Percentiles rank a stretch among this genome's conserved stretches.
phyloP scores from a whole-genome alignment of 2,329 filamentous ascomycete genomes.

The Pestalotiopsis sp. region DNA sequence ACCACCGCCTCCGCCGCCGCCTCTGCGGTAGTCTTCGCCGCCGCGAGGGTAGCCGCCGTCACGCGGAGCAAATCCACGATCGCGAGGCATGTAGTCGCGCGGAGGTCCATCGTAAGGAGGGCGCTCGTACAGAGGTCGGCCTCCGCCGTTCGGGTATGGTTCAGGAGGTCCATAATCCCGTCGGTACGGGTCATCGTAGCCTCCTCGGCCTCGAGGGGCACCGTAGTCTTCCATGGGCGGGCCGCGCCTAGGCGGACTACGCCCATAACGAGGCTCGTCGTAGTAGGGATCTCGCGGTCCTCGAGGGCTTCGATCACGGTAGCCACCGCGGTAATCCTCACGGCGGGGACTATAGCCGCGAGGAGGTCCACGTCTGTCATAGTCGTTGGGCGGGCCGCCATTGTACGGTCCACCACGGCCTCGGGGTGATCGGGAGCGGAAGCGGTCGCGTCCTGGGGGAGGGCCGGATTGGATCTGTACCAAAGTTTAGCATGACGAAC shows the following conservation, averaged over 20 bases:
- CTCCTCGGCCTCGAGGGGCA: conserved; percentile 65
- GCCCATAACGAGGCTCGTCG: conserved; percentile 73
- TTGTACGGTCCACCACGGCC: conserved; percentile 67
- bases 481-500: conserved; percentile 14
- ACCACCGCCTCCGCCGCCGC: conserved; percentile 23
- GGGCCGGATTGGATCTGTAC: conserved; percentile 78
- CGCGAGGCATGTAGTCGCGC: conserved; percentile 48
- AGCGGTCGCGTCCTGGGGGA: conserved; percentile 67
- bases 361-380: conserved; percentile 72
- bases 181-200: conserved; percentile 79
- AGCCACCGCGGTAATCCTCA: conserved; percentile 66
- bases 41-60: conserved; percentile 28
- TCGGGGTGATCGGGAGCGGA: conserved; percentile 77
- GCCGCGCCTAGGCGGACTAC: conserved; percentile 75
- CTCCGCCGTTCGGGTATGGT: conserved; percentile 57
- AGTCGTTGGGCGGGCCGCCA: conserved; percentile 48
- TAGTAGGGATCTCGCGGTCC: conserved; percentile 72
- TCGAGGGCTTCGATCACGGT: conserved; percentile 84
- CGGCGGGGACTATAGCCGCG: conserved; percentile 85
- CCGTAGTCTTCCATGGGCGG: conserved; percentile 76
- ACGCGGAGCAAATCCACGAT: conserved; percentile 42
- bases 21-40: conserved; percentile 33
- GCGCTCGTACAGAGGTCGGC: conserved; percentile 54
- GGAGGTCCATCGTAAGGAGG: conserved; percentile 49
- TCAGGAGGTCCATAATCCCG: conserved; percentile 64